Evolutionary conservation across 768 basidiomycete genomes (phyloP).

Genomic region (Leccinum imitatum): DNA sequence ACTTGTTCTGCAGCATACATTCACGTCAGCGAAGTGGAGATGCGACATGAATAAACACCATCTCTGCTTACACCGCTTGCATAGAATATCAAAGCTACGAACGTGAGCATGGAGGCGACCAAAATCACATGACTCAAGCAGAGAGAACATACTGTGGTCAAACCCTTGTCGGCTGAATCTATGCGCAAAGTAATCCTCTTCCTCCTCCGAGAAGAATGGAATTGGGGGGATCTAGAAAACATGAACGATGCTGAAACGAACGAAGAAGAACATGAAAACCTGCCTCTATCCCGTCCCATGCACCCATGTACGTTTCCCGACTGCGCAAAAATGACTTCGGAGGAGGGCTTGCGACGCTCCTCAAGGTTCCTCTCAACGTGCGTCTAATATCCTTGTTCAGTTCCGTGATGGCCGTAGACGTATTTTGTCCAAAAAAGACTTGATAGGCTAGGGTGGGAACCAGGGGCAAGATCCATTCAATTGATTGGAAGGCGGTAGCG

Average conservation of each 20-base stretch:
- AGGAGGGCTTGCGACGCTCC: constrained; percentile 53
- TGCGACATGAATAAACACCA: not conserved
- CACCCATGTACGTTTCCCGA: constrained; percentile 48
- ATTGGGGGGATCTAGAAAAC: constrained; percentile 57
- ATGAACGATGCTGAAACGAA: not conserved
- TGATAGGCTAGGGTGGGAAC: constrained; percentile 64
- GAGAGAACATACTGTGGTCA: constrained; percentile 49
- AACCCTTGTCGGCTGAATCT: constrained; percentile 61
- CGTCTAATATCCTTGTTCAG: constrained; percentile 56
- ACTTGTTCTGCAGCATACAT: constrained; percentile 36
- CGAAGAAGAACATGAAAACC: not conserved
- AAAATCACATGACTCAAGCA: not conserved
- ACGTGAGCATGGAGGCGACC: not conserved
- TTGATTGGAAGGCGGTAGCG: constrained; percentile 46
- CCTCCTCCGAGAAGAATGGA: constrained; percentile 55
- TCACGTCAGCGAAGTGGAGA: not conserved
- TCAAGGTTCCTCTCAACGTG: constrained; percentile 54
- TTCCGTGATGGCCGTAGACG: constrained; percentile 49
- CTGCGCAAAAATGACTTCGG: constrained; percentile 55
- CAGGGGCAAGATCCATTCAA: constrained; percentile 36
- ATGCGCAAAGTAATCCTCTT: constrained; percentile 72
- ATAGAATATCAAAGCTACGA: constrained; percentile 65
- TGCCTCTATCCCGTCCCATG: constrained; percentile 42
- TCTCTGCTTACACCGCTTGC: constrained; percentile 43
- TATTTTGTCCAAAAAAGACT: constrained; percentile 55